Evolutionary conservation across 352 stramenopile species (phyloP).

Genomic region (Achlya hypogyna): DNA sequence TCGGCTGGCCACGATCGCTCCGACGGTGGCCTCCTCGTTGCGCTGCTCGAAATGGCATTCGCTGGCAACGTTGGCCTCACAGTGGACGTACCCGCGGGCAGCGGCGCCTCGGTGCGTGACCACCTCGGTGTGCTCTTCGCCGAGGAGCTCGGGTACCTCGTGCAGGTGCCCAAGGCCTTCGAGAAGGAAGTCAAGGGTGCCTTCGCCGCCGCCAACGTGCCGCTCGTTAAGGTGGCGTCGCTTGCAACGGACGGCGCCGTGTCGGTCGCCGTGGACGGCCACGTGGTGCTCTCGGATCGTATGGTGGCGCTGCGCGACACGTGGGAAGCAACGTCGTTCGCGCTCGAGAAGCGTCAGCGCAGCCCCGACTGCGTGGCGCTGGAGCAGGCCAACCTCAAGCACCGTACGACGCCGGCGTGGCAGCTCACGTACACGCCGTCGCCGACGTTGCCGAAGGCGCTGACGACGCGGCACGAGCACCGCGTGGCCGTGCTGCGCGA

Average conservation of each 20-base stretch:
- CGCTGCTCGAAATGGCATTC: slow-evolving; percentile 98
- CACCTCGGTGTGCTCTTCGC: slow-evolving; percentile 87
- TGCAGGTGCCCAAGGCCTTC: slow-evolving; percentile 85
- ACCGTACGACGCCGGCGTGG: slow-evolving; percentile 76
- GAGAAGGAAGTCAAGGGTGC: slow-evolving; percentile 68
- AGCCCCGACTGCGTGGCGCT: slow-evolving; percentile 93
- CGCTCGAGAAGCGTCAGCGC: slow-evolving; percentile 95
- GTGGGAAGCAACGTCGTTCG: slow-evolving; percentile 98
- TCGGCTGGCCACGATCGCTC: slow-evolving; percentile 97
- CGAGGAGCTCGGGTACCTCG: slow-evolving; percentile 96
- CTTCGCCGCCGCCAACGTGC: slow-evolving; percentile 79
- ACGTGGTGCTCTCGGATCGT: slow-evolving; percentile 57
- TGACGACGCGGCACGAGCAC: slow-evolving; percentile 80
- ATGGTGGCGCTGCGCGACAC: slow-evolving; percentile 88
- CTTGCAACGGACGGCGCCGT: slow-evolving; percentile 79
- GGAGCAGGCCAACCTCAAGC: slow-evolving; percentile 89
- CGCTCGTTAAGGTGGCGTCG: slow-evolving; percentile 85
- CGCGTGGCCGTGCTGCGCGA: slow-evolving; percentile 95
- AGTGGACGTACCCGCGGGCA: slow-evolving; percentile 68
- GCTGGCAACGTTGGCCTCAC: slow-evolving; percentile 95
- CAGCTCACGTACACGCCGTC: slow-evolving; percentile 84
- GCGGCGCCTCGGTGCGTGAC: slow-evolving; percentile 43
- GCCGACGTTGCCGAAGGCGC: slow-evolving; percentile 69
- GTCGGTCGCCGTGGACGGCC: slow-evolving; percentile 84
- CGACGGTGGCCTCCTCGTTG: slow-evolving; percentile 94